Evolutionary conservation across 257 asterid species (phyloP).

Genomic region (Gardenia jasminoides): DNA sequence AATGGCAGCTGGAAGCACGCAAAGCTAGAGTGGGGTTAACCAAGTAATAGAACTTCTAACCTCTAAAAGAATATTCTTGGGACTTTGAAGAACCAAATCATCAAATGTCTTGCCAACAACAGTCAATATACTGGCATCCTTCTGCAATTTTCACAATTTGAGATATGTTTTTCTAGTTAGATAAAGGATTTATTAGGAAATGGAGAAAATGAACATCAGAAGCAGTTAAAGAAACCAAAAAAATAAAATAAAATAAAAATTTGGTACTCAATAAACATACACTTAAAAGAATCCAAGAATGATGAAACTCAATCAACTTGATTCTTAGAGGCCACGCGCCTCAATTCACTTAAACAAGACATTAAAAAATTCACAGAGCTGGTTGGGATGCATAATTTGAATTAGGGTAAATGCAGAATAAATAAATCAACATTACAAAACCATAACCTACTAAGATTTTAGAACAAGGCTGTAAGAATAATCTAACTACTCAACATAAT

Average conservation of each 20-base stretch:
- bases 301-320: too few relatives aligned
- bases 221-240: too few relatives aligned
- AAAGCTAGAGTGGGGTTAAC: not conserved
- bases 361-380: not conserved
- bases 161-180: conserved; percentile 12
- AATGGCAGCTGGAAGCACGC: not conserved
- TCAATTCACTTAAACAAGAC: not conserved
- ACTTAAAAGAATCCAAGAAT: too few relatives aligned
- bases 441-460: not conserved
- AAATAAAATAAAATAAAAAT: too few relatives aligned
- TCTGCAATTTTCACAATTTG: conserved; percentile 45
- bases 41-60: conserved; percentile 33
- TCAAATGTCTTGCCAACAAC: conserved; percentile 89
- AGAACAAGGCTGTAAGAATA: too few relatives aligned
- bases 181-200: not conserved
- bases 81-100: conserved; percentile 58
- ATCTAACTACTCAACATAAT: too few relatives aligned
- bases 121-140: conserved; percentile 52
- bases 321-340: not conserved
- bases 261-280: too few relatives aligned
- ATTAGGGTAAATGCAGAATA: not conserved
- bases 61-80: conserved; percentile 71
- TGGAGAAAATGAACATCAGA: too few relatives aligned
- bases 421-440: not conserved
- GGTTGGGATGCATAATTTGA: not conserved